Evolutionary conservation across 306 rosid genomes (phyloP).

Genomic region (Cucurbita argyrosperma): DNA sequence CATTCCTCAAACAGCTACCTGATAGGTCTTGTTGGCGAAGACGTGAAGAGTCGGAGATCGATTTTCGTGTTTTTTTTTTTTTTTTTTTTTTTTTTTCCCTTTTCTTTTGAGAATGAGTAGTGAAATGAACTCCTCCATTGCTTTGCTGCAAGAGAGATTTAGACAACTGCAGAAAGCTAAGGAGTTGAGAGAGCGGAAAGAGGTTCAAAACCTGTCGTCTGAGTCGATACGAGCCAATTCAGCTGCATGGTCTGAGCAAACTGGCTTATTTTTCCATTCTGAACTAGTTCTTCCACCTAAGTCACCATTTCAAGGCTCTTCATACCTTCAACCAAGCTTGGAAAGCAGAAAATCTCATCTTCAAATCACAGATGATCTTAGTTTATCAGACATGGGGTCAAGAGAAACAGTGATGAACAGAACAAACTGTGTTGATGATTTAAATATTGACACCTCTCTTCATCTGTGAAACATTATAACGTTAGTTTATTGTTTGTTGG

Average conservation of each 20-base stretch:
- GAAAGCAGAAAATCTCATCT: slow-evolving; percentile 14
- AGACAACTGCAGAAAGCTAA: slow-evolving; percentile 33
- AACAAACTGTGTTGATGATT: slow-evolving; percentile 17
- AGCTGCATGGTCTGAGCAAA: slow-evolving; percentile 3
- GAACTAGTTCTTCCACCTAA: slow-evolving; percentile 13
- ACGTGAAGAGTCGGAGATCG: not conserved
- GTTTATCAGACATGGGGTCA: slow-evolving; percentile 12
- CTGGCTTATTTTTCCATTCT: slow-evolving; percentile 19
- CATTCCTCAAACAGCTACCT: slow-evolving; percentile 8
- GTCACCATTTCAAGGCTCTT: slow-evolving; percentile 15
- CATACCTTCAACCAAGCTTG: slow-evolving; percentile 13
- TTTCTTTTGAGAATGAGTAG: slow-evolving; percentile 15
- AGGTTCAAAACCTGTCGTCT: slow-evolving; percentile 22
- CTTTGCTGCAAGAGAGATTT: slow-evolving; percentile 38
- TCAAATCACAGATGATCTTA: slow-evolving; percentile 7
- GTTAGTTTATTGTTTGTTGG: slow-evolving; percentile 8
- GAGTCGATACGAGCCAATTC: slow-evolving; percentile 9
- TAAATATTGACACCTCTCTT: slow-evolving; percentile 35
- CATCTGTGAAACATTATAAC: slow-evolving; percentile 18
- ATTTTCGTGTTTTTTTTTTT: not conserved
- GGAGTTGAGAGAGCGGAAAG: slow-evolving; percentile 35
- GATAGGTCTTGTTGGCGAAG: not conserved
- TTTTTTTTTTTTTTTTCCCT: not conserved
- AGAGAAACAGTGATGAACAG: slow-evolving; percentile 8
- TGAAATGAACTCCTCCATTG: slow-evolving; percentile 25